These are phyloP conservation scores for Celoporthe dispersa DNA, from an alignment of 2,329 filamentous ascomycete species.

Conservation along the genomic window DNA sequence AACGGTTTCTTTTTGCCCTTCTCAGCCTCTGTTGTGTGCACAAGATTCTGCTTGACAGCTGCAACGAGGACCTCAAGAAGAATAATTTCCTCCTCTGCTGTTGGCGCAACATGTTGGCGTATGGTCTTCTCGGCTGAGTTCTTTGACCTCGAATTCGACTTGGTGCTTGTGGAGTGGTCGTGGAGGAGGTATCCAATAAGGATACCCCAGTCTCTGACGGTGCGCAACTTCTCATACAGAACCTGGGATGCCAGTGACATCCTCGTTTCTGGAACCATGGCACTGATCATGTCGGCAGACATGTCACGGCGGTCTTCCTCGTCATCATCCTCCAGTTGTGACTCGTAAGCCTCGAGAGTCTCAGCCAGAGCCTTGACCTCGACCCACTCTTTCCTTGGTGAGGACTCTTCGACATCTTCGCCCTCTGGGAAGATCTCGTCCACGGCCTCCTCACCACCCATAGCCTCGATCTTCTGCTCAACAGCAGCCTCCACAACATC, in stretches of 20 bases:
- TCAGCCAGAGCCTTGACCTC: slow-evolving; percentile 90
- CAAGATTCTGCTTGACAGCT: slow-evolving; percentile 75
- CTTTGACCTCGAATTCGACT: slow-evolving; percentile 44
- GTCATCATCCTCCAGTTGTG: slow-evolving; percentile 65
- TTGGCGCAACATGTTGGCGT: slow-evolving; percentile 73
- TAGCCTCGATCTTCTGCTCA: slow-evolving; percentile 78
- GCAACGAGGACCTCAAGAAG: slow-evolving; percentile 86
- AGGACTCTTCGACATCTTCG: slow-evolving; percentile 75
- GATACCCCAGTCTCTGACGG: slow-evolving; percentile 85
- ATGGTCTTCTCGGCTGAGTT: slow-evolving; percentile 61
- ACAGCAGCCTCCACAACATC: slow-evolving; percentile 84
- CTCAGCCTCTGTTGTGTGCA: slow-evolving; percentile 68
- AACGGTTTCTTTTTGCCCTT: slow-evolving; percentile 61
- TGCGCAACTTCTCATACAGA: slow-evolving; percentile 79
- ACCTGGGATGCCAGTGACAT: slow-evolving; percentile 86
- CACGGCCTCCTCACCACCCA: slow-evolving; percentile 78
- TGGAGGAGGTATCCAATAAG: slow-evolving; percentile 89
- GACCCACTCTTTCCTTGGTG: slow-evolving; percentile 82
- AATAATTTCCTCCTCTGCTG: slow-evolving; percentile 78
- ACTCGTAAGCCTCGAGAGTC: slow-evolving; percentile 80
- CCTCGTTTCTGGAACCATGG: slow-evolving; percentile 73
- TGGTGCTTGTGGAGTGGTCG: slow-evolving; percentile 76
- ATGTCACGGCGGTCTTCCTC: slow-evolving; percentile 52
- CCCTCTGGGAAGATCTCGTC: slow-evolving; percentile 74
- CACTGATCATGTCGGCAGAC: slow-evolving; percentile 61